These are phyloP conservation scores for Allomyces javanicus DNA, from an alignment of 192 early-diverging fungal species.

Conservation along the genomic window DNA sequence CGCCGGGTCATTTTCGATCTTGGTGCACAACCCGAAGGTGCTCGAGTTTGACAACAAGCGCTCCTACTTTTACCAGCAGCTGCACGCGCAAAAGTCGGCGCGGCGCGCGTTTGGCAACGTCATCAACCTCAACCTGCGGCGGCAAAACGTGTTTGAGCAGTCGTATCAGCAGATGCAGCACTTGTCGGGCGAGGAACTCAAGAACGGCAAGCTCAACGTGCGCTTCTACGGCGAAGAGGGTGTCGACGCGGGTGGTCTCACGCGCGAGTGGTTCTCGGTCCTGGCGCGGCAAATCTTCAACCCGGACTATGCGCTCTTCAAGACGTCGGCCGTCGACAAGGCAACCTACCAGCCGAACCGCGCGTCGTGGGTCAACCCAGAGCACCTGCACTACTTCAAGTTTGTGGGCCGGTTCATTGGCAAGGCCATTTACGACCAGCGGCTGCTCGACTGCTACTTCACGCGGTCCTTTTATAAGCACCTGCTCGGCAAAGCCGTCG, in stretches of 20 bases:
- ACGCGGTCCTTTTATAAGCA: conserved; percentile 98
- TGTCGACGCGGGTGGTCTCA: conserved; percentile 93
- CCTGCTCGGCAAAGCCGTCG: conserved; percentile 76
- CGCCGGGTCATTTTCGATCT: conserved; percentile 86
- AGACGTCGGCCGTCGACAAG: conserved; percentile 81
- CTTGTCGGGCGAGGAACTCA: conserved; percentile 77
- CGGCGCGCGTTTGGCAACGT: not conserved
- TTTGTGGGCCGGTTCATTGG: conserved; percentile 97
- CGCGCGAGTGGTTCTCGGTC: conserved; percentile 95
- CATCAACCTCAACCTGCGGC: conserved; percentile 73
- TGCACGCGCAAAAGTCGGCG: conserved; percentile 27
- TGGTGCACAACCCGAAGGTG: conserved; percentile 94
- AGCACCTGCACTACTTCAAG: conserved; percentile 87
- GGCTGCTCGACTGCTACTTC: conserved; percentile 87
- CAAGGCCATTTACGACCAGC: conserved; percentile 96
- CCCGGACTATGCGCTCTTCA: conserved; percentile 94
- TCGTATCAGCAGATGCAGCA: conserved; percentile 87
- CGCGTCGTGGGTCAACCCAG: conserved; percentile 73
- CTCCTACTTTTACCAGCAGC: conserved; percentile 87
- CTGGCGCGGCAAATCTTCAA: conserved; percentile 96
- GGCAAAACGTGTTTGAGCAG: conserved; percentile 89
- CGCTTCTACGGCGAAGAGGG: conserved; percentile 93
- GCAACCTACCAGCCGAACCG: conserved; percentile 97
- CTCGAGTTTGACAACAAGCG: conserved; percentile 99
- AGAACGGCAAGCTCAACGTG: conserved; percentile 77